Evolutionary conservation across 805 yeast genomes (phyloP).

Genomic region (Kluyveromyces wickerhamii): DNA sequence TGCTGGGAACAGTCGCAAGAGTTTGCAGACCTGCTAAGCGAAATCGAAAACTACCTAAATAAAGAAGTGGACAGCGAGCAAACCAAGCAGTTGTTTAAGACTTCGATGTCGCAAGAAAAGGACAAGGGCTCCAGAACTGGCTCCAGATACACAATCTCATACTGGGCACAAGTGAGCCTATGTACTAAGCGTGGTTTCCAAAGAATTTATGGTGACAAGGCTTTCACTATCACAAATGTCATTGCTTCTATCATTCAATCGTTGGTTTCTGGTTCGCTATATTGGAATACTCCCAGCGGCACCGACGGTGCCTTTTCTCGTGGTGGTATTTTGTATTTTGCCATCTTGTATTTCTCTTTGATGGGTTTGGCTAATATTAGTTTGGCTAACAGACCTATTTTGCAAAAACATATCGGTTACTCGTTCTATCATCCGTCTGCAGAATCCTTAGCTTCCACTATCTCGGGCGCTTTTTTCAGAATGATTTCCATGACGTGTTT

Average conservation of each 20-base stretch:
- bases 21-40: conserved; percentile 30
- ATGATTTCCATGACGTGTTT: conserved; percentile 38
- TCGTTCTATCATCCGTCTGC: conserved; percentile 69
- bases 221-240: conserved; percentile 32
- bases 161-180: conserved; percentile 40
- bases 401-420: conserved; percentile 63
- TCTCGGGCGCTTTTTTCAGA: conserved; percentile 60
- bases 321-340: conserved; percentile 56
- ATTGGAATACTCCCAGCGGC: conserved; percentile 40
- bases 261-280: conserved; percentile 58
- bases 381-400: conserved; percentile 48
- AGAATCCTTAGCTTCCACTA: conserved; percentile 55
- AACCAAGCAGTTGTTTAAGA: conserved; percentile 29
- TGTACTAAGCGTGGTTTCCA: conserved; percentile 46
- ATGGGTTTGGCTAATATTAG: conserved; percentile 43
- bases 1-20: conserved; percentile 38
- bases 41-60: conserved; percentile 36
- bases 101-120: conserved; percentile 25
- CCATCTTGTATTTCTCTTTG: conserved; percentile 45
- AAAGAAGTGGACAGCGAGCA: conserved; percentile 21
- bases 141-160: conserved; percentile 24
- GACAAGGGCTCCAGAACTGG: conserved; percentile 16
- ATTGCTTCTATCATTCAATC: conserved; percentile 40
- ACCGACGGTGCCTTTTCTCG: conserved; percentile 56
- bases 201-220: conserved; percentile 50